These are phyloP conservation scores for Lipomyces sp. DNA, from an alignment of 805 yeast species.

Conservation along the genomic window DNA sequence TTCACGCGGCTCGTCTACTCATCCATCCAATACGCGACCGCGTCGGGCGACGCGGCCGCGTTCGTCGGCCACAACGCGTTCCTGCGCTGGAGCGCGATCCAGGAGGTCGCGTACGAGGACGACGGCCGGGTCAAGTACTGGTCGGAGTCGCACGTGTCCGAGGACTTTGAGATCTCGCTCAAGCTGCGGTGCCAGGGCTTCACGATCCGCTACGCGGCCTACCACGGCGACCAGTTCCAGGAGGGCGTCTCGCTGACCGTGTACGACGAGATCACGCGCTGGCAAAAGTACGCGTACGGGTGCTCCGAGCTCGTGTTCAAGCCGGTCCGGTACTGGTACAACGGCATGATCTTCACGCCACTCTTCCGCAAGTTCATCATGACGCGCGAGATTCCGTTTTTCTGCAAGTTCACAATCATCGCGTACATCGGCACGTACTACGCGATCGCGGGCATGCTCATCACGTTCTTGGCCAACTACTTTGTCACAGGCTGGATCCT, in stretches of 20 bases:
- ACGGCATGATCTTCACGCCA: conserved; percentile 8
- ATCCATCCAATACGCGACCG: conserved; percentile 13
- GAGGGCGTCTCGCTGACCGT: conserved; percentile 22
- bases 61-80: conserved; percentile 22
- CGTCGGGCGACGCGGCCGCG: conserved; percentile 20
- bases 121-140: conserved; percentile 13
- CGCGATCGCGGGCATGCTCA: conserved; percentile 8
- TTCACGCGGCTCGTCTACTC: conserved; percentile 16
- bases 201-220: conserved; percentile 9
- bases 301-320: conserved; percentile 16
- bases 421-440: conserved; percentile 21
- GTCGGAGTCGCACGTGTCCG: conserved; percentile 20
- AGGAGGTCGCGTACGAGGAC: conserved; percentile 13
- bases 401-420: conserved; percentile 12
- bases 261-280: conserved; percentile 17
- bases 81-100: conserved; percentile 19
- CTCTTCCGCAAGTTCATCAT: conserved; percentile 9
- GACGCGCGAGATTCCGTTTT: conserved; percentile 2
- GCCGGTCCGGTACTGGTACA: conserved; percentile 12
- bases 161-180: conserved; percentile 19
- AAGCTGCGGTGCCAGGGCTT: conserved; percentile 12
- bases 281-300: conserved; percentile 24
- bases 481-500: conserved; percentile 9
- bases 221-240: conserved; percentile 11
- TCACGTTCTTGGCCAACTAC: conserved; percentile 11